Evolutionary conservation across 2,329 filamentous ascomycete genomes (phyloP).

Genomic region (Calonectria pteridis): DNA sequence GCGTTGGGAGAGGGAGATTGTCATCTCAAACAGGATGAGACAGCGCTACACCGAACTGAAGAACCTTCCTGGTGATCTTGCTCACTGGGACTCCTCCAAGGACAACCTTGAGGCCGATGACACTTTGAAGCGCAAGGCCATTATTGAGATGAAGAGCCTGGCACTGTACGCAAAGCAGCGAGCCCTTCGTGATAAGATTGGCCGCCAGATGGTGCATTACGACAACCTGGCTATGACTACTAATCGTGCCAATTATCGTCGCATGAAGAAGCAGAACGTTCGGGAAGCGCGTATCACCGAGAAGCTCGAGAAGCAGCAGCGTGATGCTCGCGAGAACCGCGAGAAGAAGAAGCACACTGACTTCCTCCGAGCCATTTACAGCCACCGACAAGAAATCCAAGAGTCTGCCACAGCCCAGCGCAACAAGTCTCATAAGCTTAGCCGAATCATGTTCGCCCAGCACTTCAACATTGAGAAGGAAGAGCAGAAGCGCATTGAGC

Average conservation of each 20-base stretch:
- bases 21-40: conserved; percentile 90
- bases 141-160: conserved; percentile 96
- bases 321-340: conserved; percentile 92
- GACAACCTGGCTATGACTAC: conserved; percentile 98
- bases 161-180: conserved; percentile 90
- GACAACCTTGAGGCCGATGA: conserved; percentile 79
- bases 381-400: conserved; percentile 83
- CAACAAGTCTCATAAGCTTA: conserved; percentile 85
- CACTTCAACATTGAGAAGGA: conserved; percentile 99
- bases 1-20: conserved; percentile 86
- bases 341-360: conserved; percentile 98
- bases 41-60: conserved; percentile 88
- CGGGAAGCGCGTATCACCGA: conserved; percentile 97
- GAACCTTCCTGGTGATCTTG: conserved; percentile 85
- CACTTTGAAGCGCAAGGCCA: conserved; percentile 85
- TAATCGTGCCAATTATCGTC: conserved; percentile 89
- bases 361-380: conserved; percentile 88
- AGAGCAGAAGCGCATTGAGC: conserved; percentile 97
- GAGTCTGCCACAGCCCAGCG: conserved; percentile 76
- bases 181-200: conserved; percentile 85
- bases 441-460: conserved; percentile 87
- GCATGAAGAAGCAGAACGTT: conserved; percentile 97
- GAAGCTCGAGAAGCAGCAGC: conserved; percentile 98
- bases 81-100: conserved; percentile 85
- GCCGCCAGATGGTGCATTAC: conserved; percentile 92